Evolutionary conservation across 441 rosid species (phyloP).

Genomic region (Hura crepitans): DNA sequence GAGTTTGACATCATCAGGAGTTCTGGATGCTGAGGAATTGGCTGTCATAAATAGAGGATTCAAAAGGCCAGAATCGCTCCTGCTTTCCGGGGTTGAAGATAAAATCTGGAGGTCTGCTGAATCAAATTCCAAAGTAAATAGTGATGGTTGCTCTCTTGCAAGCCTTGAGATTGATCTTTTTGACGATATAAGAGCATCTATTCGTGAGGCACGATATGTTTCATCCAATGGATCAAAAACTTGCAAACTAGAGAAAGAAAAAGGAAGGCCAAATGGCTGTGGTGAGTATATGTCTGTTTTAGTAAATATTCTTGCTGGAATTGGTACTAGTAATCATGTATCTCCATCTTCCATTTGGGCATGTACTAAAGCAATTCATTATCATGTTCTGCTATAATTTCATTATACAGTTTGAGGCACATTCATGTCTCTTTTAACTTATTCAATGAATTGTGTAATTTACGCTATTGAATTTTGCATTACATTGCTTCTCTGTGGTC

Average conservation of each 20-base stretch:
- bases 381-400: not conserved
- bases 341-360: not conserved
- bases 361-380: not conserved
- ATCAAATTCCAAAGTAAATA: conserved; percentile 27
- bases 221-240: conserved; percentile 20
- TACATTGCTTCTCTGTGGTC: not conserved
- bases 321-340: not conserved
- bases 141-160: conserved; percentile 38
- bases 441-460: not conserved
- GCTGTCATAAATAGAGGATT: conserved; percentile 50
- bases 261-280: conserved; percentile 16
- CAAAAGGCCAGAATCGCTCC: conserved; percentile 24
- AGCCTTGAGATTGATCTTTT: conserved; percentile 58
- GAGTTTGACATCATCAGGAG: conserved; percentile 34
- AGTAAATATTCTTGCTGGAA: not conserved
- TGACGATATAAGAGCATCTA: conserved; percentile 41
- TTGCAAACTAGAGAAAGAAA: conserved; percentile 21
- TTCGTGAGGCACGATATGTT: conserved; percentile 18
- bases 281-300: conserved; percentile 25
- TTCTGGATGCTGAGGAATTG: conserved; percentile 64
- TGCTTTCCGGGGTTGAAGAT: conserved; percentile 29
- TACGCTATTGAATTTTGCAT: not conserved
- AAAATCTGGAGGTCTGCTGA: conserved; percentile 35
- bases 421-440: not conserved
- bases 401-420: not conserved